A percentile compares a stretch with the other conserved stretches of the same genome.
These are phyloP conservation scores for Bryopsis sp. DNA, from an alignment of 139 green algal species.

Conservation along the genomic window DNA sequence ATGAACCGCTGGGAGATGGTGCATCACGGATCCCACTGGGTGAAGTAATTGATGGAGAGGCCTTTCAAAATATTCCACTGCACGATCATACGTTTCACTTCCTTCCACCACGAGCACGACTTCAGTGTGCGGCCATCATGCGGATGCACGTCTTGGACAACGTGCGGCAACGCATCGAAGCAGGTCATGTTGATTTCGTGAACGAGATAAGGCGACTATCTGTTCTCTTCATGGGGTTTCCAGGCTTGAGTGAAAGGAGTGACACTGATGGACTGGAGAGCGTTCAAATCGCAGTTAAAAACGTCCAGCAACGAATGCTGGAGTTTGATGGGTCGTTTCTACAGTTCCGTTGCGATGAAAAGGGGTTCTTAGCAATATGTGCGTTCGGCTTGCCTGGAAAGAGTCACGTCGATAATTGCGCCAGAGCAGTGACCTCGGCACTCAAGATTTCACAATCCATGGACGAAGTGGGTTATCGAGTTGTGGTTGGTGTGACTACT, in stretches of 20 bases:
- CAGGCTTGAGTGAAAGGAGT: constrained; percentile 35
- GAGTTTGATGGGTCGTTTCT: constrained; percentile 59
- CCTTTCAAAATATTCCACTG: background rate
- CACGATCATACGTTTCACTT: background rate
- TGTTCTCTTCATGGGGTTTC: constrained; percentile 83
- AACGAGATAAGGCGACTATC: constrained; percentile 69
- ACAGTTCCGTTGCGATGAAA: constrained; percentile 81
- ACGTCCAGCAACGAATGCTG: constrained; percentile 59
- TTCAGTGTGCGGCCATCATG: constrained; percentile 40
- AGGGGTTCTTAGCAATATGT: constrained; percentile 76
- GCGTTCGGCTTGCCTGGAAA: constrained; percentile 69
- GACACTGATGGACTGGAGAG: constrained; percentile 15
- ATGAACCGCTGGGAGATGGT: background rate
- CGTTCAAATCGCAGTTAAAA: constrained; percentile 46
- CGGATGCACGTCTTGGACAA: constrained; percentile 61
- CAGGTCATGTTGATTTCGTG: constrained; percentile 62
- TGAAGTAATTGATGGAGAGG: background rate
- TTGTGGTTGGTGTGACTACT: constrained; percentile 58
- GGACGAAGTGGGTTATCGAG: constrained; percentile 20
- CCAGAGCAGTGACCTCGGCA: constrained; percentile 40
- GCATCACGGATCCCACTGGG: background rate
- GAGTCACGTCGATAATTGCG: constrained; percentile 52
- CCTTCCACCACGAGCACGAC: constrained; percentile 6
- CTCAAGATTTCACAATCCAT: constrained; percentile 31
- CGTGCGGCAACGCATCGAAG: constrained; percentile 54